phyloP scores from a whole-genome alignment of 805 yeast species.

The Candida gorgasii region DNA sequence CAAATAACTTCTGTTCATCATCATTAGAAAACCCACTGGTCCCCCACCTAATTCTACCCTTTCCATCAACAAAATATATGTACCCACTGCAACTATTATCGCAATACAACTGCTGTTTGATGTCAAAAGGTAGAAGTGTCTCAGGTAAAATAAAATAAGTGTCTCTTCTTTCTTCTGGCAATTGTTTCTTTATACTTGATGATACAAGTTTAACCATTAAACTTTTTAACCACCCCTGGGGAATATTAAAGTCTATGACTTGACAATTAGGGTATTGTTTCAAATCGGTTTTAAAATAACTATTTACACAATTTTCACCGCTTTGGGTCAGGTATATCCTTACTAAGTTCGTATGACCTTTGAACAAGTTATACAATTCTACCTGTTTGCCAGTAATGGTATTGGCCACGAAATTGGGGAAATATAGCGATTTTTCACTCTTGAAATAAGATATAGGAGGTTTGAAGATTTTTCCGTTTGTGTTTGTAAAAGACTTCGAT shows the following conservation, averaged over 20 bases:
- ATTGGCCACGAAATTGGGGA: constrained; percentile 74
- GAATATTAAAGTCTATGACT: constrained; percentile 72
- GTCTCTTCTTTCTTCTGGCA: constrained; percentile 52
- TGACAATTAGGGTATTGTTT: constrained; percentile 56
- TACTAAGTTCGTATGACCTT: constrained; percentile 60
- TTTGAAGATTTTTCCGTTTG: constrained; percentile 80
- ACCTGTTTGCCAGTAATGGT: constrained; percentile 42
- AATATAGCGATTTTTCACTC: constrained; percentile 68
- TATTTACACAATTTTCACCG: constrained; percentile 66
- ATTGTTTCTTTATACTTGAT: constrained; percentile 40
- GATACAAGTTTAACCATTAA: constrained; percentile 52
- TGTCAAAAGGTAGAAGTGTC: constrained; percentile 53
- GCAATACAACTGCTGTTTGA: constrained; percentile 60
- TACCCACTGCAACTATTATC: constrained; percentile 84
- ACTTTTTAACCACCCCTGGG: constrained; percentile 73
- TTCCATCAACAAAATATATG: constrained; percentile 71
- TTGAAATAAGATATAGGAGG: constrained; percentile 83
- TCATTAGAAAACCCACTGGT: constrained; percentile 78
- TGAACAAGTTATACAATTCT: constrained; percentile 40
- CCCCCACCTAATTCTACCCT: constrained; percentile 85
- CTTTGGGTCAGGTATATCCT: constrained; percentile 66
- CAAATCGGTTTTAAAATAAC: constrained; percentile 52
- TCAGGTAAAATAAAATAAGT: constrained; percentile 67
- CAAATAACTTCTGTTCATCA: constrained; percentile 61
- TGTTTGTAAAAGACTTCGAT: constrained; percentile 55